phyloP scores from a whole-genome alignment of 164 flowering plant genomes.

The Berberis thunbergii region DNA sequence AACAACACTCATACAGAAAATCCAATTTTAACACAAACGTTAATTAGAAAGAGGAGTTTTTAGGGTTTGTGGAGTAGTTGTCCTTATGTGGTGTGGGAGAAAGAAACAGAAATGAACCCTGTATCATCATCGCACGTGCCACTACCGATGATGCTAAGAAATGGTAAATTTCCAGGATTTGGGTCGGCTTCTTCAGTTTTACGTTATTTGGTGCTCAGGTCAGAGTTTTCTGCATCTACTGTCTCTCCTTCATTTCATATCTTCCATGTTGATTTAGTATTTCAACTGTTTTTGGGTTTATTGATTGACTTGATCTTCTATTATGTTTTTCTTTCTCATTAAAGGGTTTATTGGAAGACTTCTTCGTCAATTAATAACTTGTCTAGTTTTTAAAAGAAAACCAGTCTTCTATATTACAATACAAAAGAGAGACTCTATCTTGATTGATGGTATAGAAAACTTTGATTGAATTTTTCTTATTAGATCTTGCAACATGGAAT shows the following conservation, averaged over 20 bases:
- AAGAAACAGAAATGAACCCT: not conserved
- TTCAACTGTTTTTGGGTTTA: not conserved
- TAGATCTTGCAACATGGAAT: too few species aligned
- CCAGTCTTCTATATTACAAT: too few species aligned
- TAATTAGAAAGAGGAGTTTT: not conserved
- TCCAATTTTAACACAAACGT: not conserved
- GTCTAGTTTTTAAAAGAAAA: too few species aligned
- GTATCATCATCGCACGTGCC: not conserved
- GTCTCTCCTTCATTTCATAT: not conserved
- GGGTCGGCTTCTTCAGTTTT: not conserved
- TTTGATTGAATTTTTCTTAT: too few species aligned
- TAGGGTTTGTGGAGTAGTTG: not conserved
- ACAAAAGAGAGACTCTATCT: too few species aligned
- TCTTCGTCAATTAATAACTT: too few species aligned
- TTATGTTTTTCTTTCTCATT: not conserved
- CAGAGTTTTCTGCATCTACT: not conserved
- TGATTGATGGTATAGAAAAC: too few species aligned
- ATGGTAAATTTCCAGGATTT: not conserved
- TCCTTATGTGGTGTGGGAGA: not conserved
- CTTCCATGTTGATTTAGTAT: not conserved
- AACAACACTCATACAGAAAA: not conserved
- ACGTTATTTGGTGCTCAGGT: not conserved
- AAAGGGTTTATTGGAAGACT: not conserved
- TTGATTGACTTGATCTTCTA: not conserved
- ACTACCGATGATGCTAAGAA: not conserved